A percentile compares a stretch with the other conserved stretches of the same genome.
Conservation (phyloP, 352 stramenopile species). For the Globisporangium cederbergense region DNA sequence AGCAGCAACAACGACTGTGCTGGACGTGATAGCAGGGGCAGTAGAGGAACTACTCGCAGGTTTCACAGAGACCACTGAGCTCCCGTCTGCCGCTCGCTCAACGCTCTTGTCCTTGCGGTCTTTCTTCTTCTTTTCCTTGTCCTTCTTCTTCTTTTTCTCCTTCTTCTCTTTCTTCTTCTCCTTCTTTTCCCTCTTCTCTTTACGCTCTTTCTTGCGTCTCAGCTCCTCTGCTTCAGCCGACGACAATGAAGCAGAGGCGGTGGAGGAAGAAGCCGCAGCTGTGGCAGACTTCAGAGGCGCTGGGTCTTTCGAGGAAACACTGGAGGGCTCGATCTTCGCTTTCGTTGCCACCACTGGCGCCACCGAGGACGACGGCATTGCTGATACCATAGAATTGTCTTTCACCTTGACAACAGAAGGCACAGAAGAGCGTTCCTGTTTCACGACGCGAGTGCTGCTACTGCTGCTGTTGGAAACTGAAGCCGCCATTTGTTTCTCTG, state of each 20-base stretch:
- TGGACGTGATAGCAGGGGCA: background rate
- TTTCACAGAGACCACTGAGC: constrained; percentile 11
- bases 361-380: background rate
- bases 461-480: background rate
- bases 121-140: constrained; percentile 52
- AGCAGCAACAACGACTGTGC: background rate
- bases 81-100: constrained; percentile 27
- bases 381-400: background rate
- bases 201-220: constrained; percentile 56
- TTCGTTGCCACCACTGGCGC: background rate
- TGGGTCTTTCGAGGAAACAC: background rate
- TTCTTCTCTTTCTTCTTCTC: constrained; percentile 72
- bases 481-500: background rate
- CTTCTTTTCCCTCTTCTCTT: constrained; percentile 65
- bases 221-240: constrained; percentile 15
- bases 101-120: constrained; percentile 40
- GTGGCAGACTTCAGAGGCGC: background rate
- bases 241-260: background rate
- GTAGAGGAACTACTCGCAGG: background rate
- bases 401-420: background rate
- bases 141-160: constrained; percentile 50
- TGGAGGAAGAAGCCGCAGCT: background rate
- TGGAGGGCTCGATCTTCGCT: constrained; percentile 1
- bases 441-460: background rate
- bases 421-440: constrained; percentile 2